Base-by-base conservation (phyloP, 208 protist species). In the Wallacemonas rigidus region DNA sequence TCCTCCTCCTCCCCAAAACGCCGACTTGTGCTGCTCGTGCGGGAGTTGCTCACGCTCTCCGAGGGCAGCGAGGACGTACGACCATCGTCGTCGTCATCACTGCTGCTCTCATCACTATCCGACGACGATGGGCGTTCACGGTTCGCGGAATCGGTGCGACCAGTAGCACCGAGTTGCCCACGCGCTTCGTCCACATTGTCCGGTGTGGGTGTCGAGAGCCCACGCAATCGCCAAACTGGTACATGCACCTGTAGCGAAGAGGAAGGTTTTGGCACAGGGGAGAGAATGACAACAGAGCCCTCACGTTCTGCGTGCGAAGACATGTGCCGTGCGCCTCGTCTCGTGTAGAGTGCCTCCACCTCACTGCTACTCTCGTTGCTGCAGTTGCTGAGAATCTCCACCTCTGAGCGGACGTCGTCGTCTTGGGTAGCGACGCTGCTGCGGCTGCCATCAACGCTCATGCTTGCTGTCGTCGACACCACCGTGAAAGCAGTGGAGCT, bases 1-100 rank as follows among this genome's bases (percentile, higher is more conserved):
- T 67, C 58, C 61, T 35, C 67, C 50, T 78, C 67, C 50, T 67
- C 39, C 74, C 35, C 41, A 54, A 53, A 6, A 50, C 47, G 0
- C 26, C 55, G 40, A 50, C 36, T 40, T 4, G 5, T 35, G 54
- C 43, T 55, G 45, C 12, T 8, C 50, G 40, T 67, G 51, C 9
- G 8, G 36, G 45, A 35, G 60, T 3, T 26, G 12, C 12, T 55
- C 45, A 35, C 36, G 55, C 40, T 53, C 9, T 61, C 35, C 45
- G 36, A 71, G 36, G 12, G 12, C 39, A 12, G 55, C 9, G 48
- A 61, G 72, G 55, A 57, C 26, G 54, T 12, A 60, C 57, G 45
- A 12, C n/a, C 60, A 41, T 69, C 55, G 5, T 70, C 48, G 26
- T 71, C 26, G 26, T 26, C 26, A 26, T 26, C 26, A 26, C 26